phyloP scores from a whole-genome alignment of 2,329 filamentous ascomycete genomes.

The Phaeosphaeria sp. region DNA sequence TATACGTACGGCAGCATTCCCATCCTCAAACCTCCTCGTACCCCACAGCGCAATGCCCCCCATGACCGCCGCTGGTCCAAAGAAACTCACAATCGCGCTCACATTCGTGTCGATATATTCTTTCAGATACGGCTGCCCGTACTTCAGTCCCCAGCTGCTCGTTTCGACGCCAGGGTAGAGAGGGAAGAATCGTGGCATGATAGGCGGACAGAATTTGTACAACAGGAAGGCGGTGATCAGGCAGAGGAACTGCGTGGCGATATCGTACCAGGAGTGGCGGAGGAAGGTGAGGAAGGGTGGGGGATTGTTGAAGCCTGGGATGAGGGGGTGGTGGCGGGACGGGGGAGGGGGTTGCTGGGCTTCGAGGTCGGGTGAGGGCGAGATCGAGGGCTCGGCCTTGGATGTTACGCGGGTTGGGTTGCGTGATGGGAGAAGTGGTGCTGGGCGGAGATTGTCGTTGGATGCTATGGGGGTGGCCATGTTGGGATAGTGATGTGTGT shows the following conservation, averaged over 20 bases:
- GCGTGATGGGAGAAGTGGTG: not conserved
- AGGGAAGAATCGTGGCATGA: slow-evolving; percentile 67
- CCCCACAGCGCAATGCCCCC: slow-evolving; percentile 66
- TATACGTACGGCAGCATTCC: slow-evolving; percentile 65
- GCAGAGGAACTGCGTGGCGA: slow-evolving; percentile 68
- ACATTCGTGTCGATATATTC: slow-evolving; percentile 73
- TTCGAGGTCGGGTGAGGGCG: not conserved
- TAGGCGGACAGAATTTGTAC: slow-evolving; percentile 54
- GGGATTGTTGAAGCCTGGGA: slow-evolving; percentile 17
- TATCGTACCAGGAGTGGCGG: slow-evolving; percentile 59
- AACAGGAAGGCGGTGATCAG: slow-evolving; percentile 59
- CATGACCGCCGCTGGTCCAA: slow-evolving; percentile 69
- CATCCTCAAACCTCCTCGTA: slow-evolving; percentile 53
- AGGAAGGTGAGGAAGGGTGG: slow-evolving; percentile 22
- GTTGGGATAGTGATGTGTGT: not conserved
- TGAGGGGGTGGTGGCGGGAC: not conserved
- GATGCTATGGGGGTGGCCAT: not conserved
- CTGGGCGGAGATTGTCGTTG: not conserved
- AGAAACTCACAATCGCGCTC: slow-evolving; percentile 67
- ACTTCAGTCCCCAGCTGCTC: slow-evolving; percentile 54
- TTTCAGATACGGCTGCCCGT: slow-evolving; percentile 71
- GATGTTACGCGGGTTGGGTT: not conserved
- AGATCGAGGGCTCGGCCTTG: not conserved
- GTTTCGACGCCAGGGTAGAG: slow-evolving; percentile 19
- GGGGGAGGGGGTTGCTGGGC: not conserved